A percentile compares a stretch with the other conserved stretches of the same genome.
phyloP scores from a whole-genome alignment of 2,329 filamentous ascomycete species.

The Diaporthe citriasiana region DNA sequence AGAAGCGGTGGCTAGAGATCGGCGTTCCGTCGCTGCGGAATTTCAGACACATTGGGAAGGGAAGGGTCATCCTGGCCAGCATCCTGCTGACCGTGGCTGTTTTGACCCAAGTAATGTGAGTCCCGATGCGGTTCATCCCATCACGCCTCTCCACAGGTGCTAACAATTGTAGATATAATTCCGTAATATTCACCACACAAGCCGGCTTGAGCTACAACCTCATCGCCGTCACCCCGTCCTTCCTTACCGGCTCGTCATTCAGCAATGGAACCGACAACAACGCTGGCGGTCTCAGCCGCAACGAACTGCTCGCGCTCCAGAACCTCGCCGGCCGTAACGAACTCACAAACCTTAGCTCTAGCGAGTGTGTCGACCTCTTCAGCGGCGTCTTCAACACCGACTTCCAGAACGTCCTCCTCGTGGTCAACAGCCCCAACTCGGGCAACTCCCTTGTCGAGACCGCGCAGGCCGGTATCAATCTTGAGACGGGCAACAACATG shows the following conservation, averaged over 20 bases:
- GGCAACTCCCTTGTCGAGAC: conserved; percentile 54
- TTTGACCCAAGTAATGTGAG: conserved; percentile 65
- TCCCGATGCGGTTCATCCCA: conserved; percentile 4
- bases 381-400: conserved; percentile 50
- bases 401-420: conserved; percentile 53
- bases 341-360: conserved; percentile 51
- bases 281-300: conserved; percentile 51
- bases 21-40: conserved; percentile 68
- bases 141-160: neutral
- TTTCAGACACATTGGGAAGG: conserved; percentile 58
- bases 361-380: conserved; percentile 52
- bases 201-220: conserved; percentile 52
- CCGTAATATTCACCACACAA: conserved; percentile 61
- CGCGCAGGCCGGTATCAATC: conserved; percentile 26
- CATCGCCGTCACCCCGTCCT: conserved; percentile 54
- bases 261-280: conserved; percentile 53
- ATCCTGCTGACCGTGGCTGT: conserved; percentile 59
- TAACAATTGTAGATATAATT: conserved; percentile 61
- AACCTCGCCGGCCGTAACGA: conserved; percentile 49
- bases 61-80: conserved; percentile 56
- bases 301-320: conserved; percentile 55
- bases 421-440: conserved; percentile 50
- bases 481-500: conserved; percentile 24
- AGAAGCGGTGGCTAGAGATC: conserved; percentile 65
- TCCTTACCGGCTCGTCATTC: conserved; percentile 55